These are phyloP conservation scores for Sphaerostilbella broomeana DNA, from an alignment of 2,329 filamentous ascomycete genomes.

Conservation along the genomic window DNA sequence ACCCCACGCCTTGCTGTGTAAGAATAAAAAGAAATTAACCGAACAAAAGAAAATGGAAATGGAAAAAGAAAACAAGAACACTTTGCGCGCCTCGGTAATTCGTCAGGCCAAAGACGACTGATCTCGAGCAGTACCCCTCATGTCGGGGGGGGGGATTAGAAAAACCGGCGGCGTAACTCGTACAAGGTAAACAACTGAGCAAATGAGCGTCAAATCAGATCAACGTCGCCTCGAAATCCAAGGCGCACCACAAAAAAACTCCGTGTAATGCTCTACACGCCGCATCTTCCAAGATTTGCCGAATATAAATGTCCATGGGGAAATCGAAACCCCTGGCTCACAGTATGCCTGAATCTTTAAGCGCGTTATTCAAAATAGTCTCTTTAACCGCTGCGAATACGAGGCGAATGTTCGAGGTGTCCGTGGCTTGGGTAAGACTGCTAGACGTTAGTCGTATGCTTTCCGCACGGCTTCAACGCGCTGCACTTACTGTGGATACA, in stretches of 20 bases:
- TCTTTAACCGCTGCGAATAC: conserved; percentile 98
- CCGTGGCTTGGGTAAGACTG: conserved; percentile 86
- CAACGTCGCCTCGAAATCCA: conserved; percentile 7
- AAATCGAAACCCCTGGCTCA: conserved; percentile 35
- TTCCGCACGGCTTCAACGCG: not conserved
- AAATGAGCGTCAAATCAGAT: conserved; percentile 2
- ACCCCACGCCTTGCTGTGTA: conserved; percentile 9
- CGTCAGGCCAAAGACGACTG: too few relatives aligned
- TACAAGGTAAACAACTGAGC: not conserved
- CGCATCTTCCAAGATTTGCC: conserved; percentile 14
- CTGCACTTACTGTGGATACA: conserved; percentile 84
- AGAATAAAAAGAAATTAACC: conserved; percentile 2
- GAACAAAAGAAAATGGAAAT: not conserved
- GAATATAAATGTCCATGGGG: not conserved
- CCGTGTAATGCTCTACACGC: conserved; percentile 18
- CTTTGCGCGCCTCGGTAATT: too few relatives aligned
- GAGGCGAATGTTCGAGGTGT: conserved; percentile 95
- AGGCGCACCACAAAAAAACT: conserved; percentile 13
- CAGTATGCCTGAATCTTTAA: conserved; percentile 96
- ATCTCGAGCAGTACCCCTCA: too few relatives aligned
- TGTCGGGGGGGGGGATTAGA: not conserved
- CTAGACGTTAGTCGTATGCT: conserved; percentile 10
- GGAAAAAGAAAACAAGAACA: conserved; percentile 3
- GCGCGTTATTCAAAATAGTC: conserved; percentile 94
- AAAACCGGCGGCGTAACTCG: not conserved